phyloP scores from a whole-genome alignment of 768 basidiomycete species.

The Lentinula lateritia region DNA sequence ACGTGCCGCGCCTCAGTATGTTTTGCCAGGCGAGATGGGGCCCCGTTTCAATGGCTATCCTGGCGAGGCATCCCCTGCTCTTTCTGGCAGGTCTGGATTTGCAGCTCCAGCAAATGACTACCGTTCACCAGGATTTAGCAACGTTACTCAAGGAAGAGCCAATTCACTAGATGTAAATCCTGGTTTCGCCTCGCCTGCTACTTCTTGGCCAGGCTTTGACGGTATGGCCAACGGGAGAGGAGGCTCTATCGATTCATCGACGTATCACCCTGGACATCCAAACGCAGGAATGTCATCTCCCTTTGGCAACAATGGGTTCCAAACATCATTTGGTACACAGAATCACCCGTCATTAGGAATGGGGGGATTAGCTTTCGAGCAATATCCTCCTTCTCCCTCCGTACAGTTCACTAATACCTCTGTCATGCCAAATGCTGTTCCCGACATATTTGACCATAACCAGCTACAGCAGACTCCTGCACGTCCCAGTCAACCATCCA shows the following conservation, averaged over 20 bases:
- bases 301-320: neutral
- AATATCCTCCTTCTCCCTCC: conserved; percentile 12
- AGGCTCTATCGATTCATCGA: conserved; percentile 3
- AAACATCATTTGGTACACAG: neutral
- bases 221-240: conserved; percentile 11
- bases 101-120: conserved; percentile 28
- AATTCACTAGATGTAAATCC: conserved; percentile 26
- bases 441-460: conserved; percentile 3
- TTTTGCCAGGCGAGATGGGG: conserved; percentile 20
- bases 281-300: neutral
- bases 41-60: conserved; percentile 21
- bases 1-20: conserved; percentile 29
- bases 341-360: neutral
- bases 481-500: neutral
- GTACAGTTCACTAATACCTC: conserved; percentile 8
- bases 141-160: conserved; percentile 23
- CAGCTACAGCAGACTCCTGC: neutral
- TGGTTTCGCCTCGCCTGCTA: conserved; percentile 24
- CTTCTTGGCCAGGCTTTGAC: conserved; percentile 22
- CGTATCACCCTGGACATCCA: neutral
- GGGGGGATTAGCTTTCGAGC: conserved; percentile 5
- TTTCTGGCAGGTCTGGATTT: conserved; percentile 28
- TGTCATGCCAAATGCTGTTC: neutral
- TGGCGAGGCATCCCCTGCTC: conserved; percentile 23
- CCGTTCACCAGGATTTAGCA: conserved; percentile 25